These are phyloP conservation scores for Epichloe sylvatica DNA, from an alignment of 2,329 filamentous ascomycete species.

Conservation along the genomic window DNA sequence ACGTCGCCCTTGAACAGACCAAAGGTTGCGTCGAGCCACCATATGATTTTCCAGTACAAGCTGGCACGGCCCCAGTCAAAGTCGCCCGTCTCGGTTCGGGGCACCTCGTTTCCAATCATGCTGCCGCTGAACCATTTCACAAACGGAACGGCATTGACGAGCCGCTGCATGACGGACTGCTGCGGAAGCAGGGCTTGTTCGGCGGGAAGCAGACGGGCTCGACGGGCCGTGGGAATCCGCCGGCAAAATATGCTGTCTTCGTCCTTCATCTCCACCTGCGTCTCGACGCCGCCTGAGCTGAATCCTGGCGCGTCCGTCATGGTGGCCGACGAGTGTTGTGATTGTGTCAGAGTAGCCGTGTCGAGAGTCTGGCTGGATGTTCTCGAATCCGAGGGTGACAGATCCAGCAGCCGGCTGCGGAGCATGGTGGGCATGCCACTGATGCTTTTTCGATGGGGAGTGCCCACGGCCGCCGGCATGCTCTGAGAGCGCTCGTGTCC, in stretches of 20 bases:
- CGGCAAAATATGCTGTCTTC: slow-evolving; percentile 38
- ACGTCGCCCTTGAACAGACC: slow-evolving; percentile 46
- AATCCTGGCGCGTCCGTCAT: slow-evolving; percentile 20
- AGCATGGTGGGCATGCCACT: slow-evolving; percentile 22
- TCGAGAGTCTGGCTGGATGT: slow-evolving; percentile 44
- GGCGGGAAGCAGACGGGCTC: slow-evolving; percentile 50
- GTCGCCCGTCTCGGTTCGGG: slow-evolving; percentile 55
- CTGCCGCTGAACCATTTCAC: slow-evolving; percentile 57
- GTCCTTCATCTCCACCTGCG: slow-evolving; percentile 16
- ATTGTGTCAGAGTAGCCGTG: slow-evolving; percentile 35
- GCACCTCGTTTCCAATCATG: slow-evolving; percentile 64
- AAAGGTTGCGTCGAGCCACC: slow-evolving; percentile 46
- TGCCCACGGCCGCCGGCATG: slow-evolving; percentile 19
- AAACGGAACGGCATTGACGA: slow-evolving; percentile 53
- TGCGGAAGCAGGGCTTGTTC: slow-evolving; percentile 59
- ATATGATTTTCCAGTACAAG: slow-evolving; percentile 54
- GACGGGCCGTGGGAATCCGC: slow-evolving; percentile 52
- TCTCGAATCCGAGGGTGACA: slow-evolving; percentile 31
- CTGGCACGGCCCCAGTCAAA: slow-evolving; percentile 63
- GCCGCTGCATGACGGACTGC: slow-evolving; percentile 47
- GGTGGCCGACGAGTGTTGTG: slow-evolving; percentile 30
- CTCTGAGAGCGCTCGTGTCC: slow-evolving; percentile 22
- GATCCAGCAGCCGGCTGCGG: slow-evolving; percentile 24
- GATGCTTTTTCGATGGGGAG: slow-evolving; percentile 15
- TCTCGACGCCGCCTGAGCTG: slow-evolving; percentile 11